A percentile compares a stretch with the other conserved stretches of the same genome.
phyloP scores from a whole-genome alignment of 1,139 yeast species.

The Taiozyma onychis region DNA sequence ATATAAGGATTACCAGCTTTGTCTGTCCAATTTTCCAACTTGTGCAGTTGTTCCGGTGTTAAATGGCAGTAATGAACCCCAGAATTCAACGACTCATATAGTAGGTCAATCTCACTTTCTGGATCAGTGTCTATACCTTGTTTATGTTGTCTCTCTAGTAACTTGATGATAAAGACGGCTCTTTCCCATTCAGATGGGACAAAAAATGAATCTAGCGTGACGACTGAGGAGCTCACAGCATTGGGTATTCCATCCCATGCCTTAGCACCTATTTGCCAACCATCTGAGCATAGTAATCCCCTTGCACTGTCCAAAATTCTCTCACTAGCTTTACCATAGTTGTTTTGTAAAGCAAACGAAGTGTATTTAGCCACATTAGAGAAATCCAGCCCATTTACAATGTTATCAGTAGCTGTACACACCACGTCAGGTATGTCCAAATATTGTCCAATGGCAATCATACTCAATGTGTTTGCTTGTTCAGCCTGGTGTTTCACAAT shows the following conservation, averaged over 20 bases:
- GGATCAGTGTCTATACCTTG: background rate
- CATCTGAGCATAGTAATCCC: slow-evolving; percentile 40
- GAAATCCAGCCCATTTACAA: slow-evolving; percentile 30
- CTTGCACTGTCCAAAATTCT: slow-evolving; percentile 39
- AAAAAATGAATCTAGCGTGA: slow-evolving; percentile 43
- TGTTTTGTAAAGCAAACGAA: slow-evolving; percentile 35
- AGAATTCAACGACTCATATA: slow-evolving; percentile 27
- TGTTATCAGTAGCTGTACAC: slow-evolving; percentile 35
- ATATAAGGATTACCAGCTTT: slow-evolving; percentile 31
- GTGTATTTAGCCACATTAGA: slow-evolving; percentile 32
- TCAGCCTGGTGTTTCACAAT: slow-evolving; percentile 30
- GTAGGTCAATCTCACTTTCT: slow-evolving; percentile 4
- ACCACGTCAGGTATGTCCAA: slow-evolving; percentile 40
- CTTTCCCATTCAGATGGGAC: slow-evolving; percentile 50
- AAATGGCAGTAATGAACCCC: slow-evolving; percentile 43
- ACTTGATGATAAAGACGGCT: slow-evolving; percentile 36
- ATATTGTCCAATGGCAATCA: slow-evolving; percentile 46
- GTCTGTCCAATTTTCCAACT: slow-evolving; percentile 35
- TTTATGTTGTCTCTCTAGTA: slow-evolving; percentile 30
- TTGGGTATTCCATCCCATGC: slow-evolving; percentile 43
- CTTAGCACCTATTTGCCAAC: slow-evolving; percentile 38
- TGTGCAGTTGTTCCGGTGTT: slow-evolving; percentile 38
- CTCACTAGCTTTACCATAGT: slow-evolving; percentile 41
- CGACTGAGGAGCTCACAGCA: slow-evolving; percentile 35
- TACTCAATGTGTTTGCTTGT: slow-evolving; percentile 28